Evolutionary conservation across 352 stramenopile species (phyloP).

Genomic region (Globisporangium canariense): DNA sequence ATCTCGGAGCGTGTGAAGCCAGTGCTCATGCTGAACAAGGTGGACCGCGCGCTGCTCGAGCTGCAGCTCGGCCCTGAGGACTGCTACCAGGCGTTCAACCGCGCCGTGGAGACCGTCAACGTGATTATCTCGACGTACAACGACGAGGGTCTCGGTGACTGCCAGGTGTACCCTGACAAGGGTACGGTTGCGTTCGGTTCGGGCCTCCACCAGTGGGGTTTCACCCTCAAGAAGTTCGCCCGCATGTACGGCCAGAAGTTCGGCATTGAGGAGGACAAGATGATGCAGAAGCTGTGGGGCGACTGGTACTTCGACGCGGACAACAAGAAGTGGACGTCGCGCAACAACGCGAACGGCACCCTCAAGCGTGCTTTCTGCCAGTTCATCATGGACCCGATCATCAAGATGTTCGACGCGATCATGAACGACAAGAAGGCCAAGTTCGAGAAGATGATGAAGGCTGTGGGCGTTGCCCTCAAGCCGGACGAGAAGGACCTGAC

Average conservation of each 20-base stretch:
- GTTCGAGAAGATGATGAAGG: slow-evolving; percentile 97
- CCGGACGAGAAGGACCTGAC: slow-evolving; percentile 94
- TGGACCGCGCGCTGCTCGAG: slow-evolving; percentile 98
- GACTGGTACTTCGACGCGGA: slow-evolving; percentile 97
- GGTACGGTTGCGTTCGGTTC: slow-evolving; percentile 99
- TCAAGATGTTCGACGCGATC: slow-evolving; percentile 99
- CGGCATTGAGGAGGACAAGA: slow-evolving; percentile 97
- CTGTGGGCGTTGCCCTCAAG: slow-evolving; percentile 97
- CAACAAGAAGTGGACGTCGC: slow-evolving; percentile 96
- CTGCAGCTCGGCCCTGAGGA: slow-evolving; percentile 98
- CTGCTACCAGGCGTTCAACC: slow-evolving; percentile 98
- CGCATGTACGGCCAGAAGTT: slow-evolving; percentile 99
- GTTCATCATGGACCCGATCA: slow-evolving; percentile 99
- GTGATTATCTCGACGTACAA: slow-evolving; percentile 99
- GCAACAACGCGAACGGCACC: slow-evolving; percentile 90
- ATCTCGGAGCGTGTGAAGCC: slow-evolving; percentile 97
- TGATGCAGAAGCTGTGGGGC: slow-evolving; percentile 99
- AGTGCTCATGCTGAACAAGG: slow-evolving; percentile 99
- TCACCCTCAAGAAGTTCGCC: slow-evolving; percentile 99
- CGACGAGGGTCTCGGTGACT: slow-evolving; percentile 95
- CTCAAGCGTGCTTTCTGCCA: slow-evolving; percentile 99
- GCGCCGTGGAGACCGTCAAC: slow-evolving; percentile 99
- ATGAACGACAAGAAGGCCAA: slow-evolving; percentile 99
- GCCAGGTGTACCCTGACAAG: slow-evolving; percentile 98
- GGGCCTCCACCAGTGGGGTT: slow-evolving; percentile 99